Evolutionary conservation across 768 basidiomycete genomes (phyloP), one percentile per base, ranked within the genome.

Genomic region (Agrocybe pediades): DNA sequence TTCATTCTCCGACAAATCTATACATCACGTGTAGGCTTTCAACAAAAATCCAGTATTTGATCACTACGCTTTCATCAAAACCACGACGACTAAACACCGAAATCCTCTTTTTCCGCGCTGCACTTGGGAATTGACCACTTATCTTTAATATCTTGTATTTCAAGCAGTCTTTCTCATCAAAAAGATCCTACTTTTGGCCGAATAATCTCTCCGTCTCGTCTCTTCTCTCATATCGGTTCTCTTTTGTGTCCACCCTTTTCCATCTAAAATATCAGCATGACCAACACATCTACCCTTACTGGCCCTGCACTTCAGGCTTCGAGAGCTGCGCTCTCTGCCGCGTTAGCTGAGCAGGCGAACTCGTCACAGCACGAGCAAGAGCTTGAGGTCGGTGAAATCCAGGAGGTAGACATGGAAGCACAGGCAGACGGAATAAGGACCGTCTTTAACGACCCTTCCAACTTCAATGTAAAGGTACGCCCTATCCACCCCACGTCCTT

Each of bases 391-490:
- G 92, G 91, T 54, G 91, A 95, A 75, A 86, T 91, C 45, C 89
- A 90, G 71, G 94, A 94, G 68, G 80, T 90, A 43, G 86, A 90
- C 65, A 90, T 92, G 88, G 79, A 89, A 62, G 81, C 84, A 24
- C 90, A 91, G 67, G 88, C 89, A 30, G 89, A 92, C 51, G 82
- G 78, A 51, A 90, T 95, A 64, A 83, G 88, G 61, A 98, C 97
- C 20, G 91, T 99, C 44, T 98, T 99, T 73, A 94, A 84, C 64
- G 90, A 95, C 74, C 87, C 92, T 19, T 85, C 81, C 63, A 90
- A 90, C 64, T 98, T 98, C 76, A 98, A 96, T 67, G 94, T 98
- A 76, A 98, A 98, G 80, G 96, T 95, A 45, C 42, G 66, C 64
- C 7, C 25, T 27, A 23, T n/a, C n/a, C n/a, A n/a, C n/a, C n/a